A percentile compares a stretch with the other conserved stretches of the same genome.
Evolutionary conservation across 1,284 basidiomycete species (phyloP).

Genomic region (Calocybe gambosa): DNA sequence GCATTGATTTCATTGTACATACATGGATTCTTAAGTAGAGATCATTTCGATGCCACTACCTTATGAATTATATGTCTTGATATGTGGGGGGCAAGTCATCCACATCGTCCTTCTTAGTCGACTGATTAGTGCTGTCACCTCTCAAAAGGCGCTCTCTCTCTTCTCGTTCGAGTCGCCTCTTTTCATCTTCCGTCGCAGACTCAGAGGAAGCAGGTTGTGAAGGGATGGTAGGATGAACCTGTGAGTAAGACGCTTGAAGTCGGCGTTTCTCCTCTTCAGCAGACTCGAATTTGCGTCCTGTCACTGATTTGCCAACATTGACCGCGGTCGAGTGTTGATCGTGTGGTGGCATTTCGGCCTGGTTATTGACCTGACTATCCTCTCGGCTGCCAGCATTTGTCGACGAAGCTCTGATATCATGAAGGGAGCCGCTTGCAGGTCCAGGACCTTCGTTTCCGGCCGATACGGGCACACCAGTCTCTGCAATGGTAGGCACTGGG

Average conservation of each 20-base stretch:
- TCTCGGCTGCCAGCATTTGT: slow-evolving; percentile 27
- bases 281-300: slow-evolving; percentile 27
- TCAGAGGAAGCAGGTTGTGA: slow-evolving; percentile 14
- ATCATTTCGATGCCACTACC: background rate
- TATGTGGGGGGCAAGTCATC: slow-evolving; percentile 60
- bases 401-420: slow-evolving; percentile 39
- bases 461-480: slow-evolving; percentile 51
- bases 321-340: slow-evolving; percentile 17
- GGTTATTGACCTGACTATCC: slow-evolving; percentile 19
- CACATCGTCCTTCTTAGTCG: slow-evolving; percentile 27
- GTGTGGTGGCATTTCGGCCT: slow-evolving; percentile 25
- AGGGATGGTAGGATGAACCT: slow-evolving; percentile 18
- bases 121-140: slow-evolving; percentile 17
- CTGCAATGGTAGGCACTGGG: slow-evolving; percentile 54
- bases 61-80: slow-evolving; percentile 52
- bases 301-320: slow-evolving; percentile 5
- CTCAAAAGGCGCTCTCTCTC: slow-evolving; percentile 51
- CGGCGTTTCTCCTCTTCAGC: slow-evolving; percentile 52
- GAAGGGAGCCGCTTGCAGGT: slow-evolving; percentile 57
- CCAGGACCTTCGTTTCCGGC: slow-evolving; percentile 52
- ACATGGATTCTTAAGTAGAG: background rate
- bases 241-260: slow-evolving; percentile 34
- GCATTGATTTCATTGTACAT: slow-evolving; percentile 11
- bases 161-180: slow-evolving; percentile 60
- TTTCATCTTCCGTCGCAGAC: slow-evolving; percentile 62